phyloP scores from a whole-genome alignment of 139 green algal species.

The Chlorella vulgaris region DNA sequence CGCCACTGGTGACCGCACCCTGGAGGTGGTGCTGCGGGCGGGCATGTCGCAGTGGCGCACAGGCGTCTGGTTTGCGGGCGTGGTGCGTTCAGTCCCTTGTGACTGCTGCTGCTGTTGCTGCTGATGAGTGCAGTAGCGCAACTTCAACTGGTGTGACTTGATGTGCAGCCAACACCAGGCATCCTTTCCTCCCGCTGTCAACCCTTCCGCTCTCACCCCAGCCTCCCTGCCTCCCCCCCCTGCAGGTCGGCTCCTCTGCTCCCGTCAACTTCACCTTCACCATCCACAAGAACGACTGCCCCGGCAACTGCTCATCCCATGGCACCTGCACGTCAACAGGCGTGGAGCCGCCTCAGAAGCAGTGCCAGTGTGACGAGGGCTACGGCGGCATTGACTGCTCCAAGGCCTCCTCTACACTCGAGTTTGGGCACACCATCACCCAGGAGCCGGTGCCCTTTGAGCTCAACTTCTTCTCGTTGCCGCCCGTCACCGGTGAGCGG shows the following conservation, averaged over 20 bases:
- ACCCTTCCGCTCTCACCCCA: not conserved
- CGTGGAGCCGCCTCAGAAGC: not conserved
- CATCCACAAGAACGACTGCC: slow-evolving; percentile 52
- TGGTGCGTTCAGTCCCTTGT: not conserved
- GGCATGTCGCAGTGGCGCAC: slow-evolving; percentile 10
- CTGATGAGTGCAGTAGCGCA: not conserved
- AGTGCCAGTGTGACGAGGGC: slow-evolving; percentile 18
- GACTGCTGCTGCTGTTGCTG: not conserved
- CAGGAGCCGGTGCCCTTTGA: slow-evolving; percentile 39
- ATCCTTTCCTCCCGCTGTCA: too few species aligned
- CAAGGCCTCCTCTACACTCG: slow-evolving; percentile 8
- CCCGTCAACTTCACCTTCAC: slow-evolving; percentile 43
- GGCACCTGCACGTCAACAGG: slow-evolving; percentile 32
- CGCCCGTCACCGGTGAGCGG: slow-evolving; percentile 11
- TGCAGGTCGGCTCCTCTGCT: slow-evolving; percentile 37
- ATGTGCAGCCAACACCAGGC: too few species aligned
- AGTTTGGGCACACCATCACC: slow-evolving; percentile 16
- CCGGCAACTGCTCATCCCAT: slow-evolving; percentile 47
- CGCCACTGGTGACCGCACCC: not conserved
- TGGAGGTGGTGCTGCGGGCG: slow-evolving; percentile 22
- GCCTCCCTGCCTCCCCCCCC: slow-evolving; percentile 20
- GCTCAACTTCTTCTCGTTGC: slow-evolving; percentile 50
- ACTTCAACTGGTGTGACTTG: not conserved
- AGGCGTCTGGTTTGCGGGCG: slow-evolving; percentile 30
- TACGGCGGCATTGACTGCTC: slow-evolving; percentile 41